phyloP scores from a whole-genome alignment of 1,284 basidiomycete genomes.

The Rhodotorula mucilaginosa region DNA sequence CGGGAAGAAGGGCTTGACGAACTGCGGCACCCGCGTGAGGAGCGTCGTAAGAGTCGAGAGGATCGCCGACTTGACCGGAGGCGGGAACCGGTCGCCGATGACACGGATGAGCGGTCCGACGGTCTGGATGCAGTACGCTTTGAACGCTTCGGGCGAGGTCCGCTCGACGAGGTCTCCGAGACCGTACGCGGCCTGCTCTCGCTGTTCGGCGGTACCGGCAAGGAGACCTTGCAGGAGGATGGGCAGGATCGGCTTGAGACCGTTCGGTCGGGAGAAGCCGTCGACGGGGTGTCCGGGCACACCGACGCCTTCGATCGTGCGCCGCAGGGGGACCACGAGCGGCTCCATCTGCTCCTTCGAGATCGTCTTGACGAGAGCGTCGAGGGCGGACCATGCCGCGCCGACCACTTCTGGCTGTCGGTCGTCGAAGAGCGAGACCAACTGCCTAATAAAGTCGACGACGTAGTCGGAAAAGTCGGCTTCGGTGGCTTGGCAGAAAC shows the following conservation, averaged over 20 bases:
- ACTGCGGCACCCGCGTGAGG: constrained; percentile 76
- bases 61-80: constrained; percentile 86
- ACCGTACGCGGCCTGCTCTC: constrained; percentile 87
- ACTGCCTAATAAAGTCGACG: constrained; percentile 91
- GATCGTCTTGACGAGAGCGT: constrained; percentile 83
- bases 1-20: constrained; percentile 97
- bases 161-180: constrained; percentile 92
- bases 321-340: constrained; percentile 78
- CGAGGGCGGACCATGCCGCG: constrained; percentile 79
- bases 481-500: constrained; percentile 75
- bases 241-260: constrained; percentile 74
- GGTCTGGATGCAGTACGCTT: constrained; percentile 93
- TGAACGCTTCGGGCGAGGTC: constrained; percentile 83
- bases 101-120: constrained; percentile 78
- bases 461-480: constrained; percentile 79
- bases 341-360: constrained; percentile 91
- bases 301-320: constrained; percentile 83
- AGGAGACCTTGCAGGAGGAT: constrained; percentile 45
- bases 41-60: constrained; percentile 76
- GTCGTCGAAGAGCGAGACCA: constrained; percentile 84
- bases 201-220: constrained; percentile 54
- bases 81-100: constrained; percentile 61
- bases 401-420: constrained; percentile 69
- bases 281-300: constrained; percentile 73
- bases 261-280: constrained; percentile 86